Base-by-base conservation (phyloP, 495 filamentous ascomycete species). In the Cudoniella acicularis region DNA sequence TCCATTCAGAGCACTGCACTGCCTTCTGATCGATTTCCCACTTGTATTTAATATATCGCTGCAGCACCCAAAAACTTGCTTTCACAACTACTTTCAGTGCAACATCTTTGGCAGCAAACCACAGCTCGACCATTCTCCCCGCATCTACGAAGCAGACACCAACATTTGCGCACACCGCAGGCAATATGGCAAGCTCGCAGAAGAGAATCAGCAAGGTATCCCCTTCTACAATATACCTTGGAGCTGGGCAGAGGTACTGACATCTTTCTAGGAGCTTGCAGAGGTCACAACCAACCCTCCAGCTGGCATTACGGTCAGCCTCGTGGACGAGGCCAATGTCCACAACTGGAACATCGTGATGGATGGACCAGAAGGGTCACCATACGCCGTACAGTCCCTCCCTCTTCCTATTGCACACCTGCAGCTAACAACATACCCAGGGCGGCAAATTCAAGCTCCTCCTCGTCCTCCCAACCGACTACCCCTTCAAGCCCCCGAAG, bases 401-500 rank as follows among this genome's bases (percentile, higher is more conserved):
- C 50, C 58, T 52, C 10, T 47, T n/a, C 27, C 30, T 6, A 36
- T 47, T 30, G 22, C 57, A 22, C 20, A n/a, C 16, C 36, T 17
- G 26, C 41, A 17, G 18, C 54, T 61, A 41, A 52, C 24, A 23
- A 17, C 45, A 45, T 41, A 0, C 25, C 49, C 63, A 91, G 79
- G 88, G 86, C 51, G 95, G 94, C 48, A 78, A 72, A 58, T 98
- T 95, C 84, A 80, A 83, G 41, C 75, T 98, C 18, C 78, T 86
- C 49, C 76, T 97, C 57, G 79, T 71, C 18, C 84, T 98, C 3
- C 94, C 94, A 18, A 75, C 73, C 57, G 88, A 94, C 62, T 98
- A 98, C 77, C 94, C 94, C 10, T 98, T 98, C 85, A 96, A 95
- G 67, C 86, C 94, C 3, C 95, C 95, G 0, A 79, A 77, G 30